Conservation (phyloP, 2,329 filamentous ascomycete species). For the Neopestalotiopsis rosae region DNA sequence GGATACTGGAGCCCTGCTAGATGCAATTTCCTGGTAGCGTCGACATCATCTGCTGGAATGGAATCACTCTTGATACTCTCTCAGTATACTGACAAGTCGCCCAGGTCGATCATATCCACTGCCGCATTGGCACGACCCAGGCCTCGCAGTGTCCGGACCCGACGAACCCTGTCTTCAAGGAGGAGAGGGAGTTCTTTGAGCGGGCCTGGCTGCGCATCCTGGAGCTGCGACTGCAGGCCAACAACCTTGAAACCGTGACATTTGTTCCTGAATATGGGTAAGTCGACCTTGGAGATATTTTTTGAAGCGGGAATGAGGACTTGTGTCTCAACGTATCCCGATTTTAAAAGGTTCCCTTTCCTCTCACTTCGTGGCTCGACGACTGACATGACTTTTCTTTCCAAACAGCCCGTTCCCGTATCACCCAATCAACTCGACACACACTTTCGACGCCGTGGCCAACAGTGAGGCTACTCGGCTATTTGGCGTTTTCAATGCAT, state of each 20-base stretch:
- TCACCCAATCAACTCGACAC: slow-evolving; percentile 27
- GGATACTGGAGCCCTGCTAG: background rate
- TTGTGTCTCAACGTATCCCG: no score
- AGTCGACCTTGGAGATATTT: no score
- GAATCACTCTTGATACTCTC: background rate
- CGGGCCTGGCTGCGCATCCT: slow-evolving; percentile 29
- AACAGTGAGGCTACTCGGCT: slow-evolving; percentile 30
- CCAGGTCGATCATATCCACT: slow-evolving; percentile 41
- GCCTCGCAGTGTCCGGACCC: slow-evolving; percentile 43
- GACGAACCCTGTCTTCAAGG: slow-evolving; percentile 32
- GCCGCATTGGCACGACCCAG: slow-evolving; percentile 41
- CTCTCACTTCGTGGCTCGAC: no score
- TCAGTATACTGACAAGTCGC: background rate
- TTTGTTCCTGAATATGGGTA: slow-evolving; percentile 6
- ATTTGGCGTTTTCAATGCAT: slow-evolving; percentile 26
- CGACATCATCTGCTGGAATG: no score
- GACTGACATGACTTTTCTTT: slow-evolving; percentile 13
- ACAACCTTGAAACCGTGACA: background rate
- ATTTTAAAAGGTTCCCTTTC: no score
- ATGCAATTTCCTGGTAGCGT: background rate
- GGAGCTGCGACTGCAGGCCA: slow-evolving; percentile 16
- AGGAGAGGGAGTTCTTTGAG: slow-evolving; percentile 39
- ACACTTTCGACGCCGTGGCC: slow-evolving; percentile 29
- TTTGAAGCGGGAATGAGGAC: no score
- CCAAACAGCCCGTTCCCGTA: slow-evolving; percentile 31